Conservation (phyloP, 2,329 filamentous ascomycete species). For the Eurotiales sp. region DNA sequence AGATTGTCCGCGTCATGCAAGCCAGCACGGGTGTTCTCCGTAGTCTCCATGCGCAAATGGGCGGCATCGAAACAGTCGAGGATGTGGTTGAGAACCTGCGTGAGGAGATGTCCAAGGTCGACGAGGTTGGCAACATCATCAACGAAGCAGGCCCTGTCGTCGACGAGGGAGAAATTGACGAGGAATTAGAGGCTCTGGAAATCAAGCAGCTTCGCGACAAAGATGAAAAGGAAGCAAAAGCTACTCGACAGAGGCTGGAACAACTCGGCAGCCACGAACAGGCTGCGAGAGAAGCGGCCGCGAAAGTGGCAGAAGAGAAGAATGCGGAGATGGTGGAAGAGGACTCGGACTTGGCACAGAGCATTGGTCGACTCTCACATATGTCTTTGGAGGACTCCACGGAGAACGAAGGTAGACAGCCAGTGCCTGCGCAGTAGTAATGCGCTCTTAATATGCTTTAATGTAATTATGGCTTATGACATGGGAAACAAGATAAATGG, state of each 20-base stretch:
- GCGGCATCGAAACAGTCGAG: conserved; percentile 71
- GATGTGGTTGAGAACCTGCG: conserved; percentile 70
- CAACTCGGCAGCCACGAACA: conserved; percentile 42
- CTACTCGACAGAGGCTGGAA: conserved; percentile 49
- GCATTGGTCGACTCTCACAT: conserved; percentile 36
- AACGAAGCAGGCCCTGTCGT: conserved; percentile 59
- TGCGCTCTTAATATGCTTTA: background rate
- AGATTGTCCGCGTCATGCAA: conserved; percentile 79
- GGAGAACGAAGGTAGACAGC: background rate
- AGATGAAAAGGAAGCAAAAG: conserved; percentile 48
- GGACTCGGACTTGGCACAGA: conserved; percentile 28
- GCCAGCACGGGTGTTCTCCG: conserved; percentile 69
- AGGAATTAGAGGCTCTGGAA: conserved; percentile 77
- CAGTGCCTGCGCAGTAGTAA: conserved; percentile 10
- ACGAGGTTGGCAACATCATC: conserved; percentile 77
- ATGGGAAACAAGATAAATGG: background rate
- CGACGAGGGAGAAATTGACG: conserved; percentile 81
- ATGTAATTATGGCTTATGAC: background rate
- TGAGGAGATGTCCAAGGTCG: conserved; percentile 74
- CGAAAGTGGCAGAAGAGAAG: conserved; percentile 21
- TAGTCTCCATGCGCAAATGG: conserved; percentile 70
- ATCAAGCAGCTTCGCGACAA: conserved; percentile 49
- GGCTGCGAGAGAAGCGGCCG: conserved; percentile 39
- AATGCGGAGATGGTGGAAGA: conserved; percentile 24
- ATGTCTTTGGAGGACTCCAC: conserved; percentile 33